These are phyloP conservation scores for Phialophora chinensis DNA, from an alignment of 2,329 filamentous ascomycete species.

Conservation along the genomic window DNA sequence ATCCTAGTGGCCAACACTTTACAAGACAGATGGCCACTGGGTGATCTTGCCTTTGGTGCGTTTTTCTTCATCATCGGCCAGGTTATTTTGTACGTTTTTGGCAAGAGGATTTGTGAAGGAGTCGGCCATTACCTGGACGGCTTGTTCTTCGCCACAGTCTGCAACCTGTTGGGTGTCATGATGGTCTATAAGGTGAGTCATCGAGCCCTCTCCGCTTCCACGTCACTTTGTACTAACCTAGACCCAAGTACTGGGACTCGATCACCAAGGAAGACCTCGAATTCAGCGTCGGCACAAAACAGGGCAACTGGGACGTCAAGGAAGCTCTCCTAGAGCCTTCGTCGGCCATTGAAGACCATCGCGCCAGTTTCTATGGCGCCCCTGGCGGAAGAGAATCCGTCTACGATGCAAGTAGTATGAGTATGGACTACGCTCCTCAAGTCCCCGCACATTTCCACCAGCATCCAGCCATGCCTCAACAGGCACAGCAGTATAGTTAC, in stretches of 20 bases:
- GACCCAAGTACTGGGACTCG: constrained; percentile 89
- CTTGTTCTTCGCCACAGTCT: constrained; percentile 89
- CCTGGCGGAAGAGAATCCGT: constrained; percentile 61
- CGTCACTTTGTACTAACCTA: constrained; percentile 41
- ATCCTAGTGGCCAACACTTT: constrained; percentile 87
- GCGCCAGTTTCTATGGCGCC: constrained; percentile 47
- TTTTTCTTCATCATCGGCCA: constrained; percentile 93
- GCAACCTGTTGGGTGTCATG: constrained; percentile 95
- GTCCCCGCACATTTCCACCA: constrained; percentile 18
- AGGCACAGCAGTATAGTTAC: not conserved
- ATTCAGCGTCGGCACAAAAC: constrained; percentile 92
- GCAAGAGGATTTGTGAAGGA: constrained; percentile 79
- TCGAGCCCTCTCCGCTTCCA: constrained; percentile 7
- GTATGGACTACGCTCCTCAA: constrained; percentile 33
- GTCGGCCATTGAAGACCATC: constrained; percentile 62
- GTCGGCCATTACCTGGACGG: constrained; percentile 94
- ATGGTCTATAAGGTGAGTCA: constrained; percentile 93
- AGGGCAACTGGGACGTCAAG: constrained; percentile 99
- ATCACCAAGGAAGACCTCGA: constrained; percentile 98
- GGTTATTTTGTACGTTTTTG: constrained; percentile 90
- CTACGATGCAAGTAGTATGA: constrained; percentile 63
- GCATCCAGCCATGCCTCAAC: constrained; percentile 17
- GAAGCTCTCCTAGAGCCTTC: constrained; percentile 74
- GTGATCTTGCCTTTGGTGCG: constrained; percentile 86
- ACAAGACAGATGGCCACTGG: constrained; percentile 93